A percentile compares a stretch with the other conserved stretches of the same genome.
Evolutionary conservation across 768 basidiomycete genomes (phyloP).

Genomic region (Ephemerocybe angulata): DNA sequence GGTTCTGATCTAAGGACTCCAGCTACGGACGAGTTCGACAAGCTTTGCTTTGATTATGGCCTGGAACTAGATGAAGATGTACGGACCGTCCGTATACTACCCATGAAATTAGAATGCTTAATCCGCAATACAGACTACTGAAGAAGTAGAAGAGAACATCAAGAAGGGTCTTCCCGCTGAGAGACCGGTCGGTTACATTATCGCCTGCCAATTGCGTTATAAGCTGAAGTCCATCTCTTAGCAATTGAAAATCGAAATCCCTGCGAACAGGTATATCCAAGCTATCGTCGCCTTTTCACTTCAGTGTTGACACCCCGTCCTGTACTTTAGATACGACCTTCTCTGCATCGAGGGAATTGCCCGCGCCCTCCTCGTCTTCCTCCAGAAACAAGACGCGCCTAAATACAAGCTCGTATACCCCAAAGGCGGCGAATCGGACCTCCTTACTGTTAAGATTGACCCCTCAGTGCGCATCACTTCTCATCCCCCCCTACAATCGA

Average conservation of each 20-base stretch:
- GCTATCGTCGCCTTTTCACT: neutral
- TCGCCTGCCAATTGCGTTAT: neutral
- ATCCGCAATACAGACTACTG: constrained; percentile 63
- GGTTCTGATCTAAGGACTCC: constrained; percentile 13
- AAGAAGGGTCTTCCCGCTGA: constrained; percentile 84
- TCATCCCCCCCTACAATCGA: neutral
- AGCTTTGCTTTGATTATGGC: constrained; percentile 95
- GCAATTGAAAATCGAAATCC: constrained; percentile 98
- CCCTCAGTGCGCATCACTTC: constrained; percentile 56
- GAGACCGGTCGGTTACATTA: constrained; percentile 57
- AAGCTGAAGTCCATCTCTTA: constrained; percentile 26
- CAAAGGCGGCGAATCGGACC: constrained; percentile 56
- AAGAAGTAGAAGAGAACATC: constrained; percentile 75
- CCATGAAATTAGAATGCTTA: constrained; percentile 1
- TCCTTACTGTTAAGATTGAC: constrained; percentile 65
- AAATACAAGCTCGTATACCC: constrained; percentile 73
- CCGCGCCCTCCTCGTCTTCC: constrained; percentile 78
- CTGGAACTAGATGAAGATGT: constrained; percentile 98
- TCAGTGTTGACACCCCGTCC: constrained; percentile 2
- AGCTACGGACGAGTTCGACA: constrained; percentile 95
- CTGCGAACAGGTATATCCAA: constrained; percentile 90
- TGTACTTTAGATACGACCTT: constrained; percentile 78
- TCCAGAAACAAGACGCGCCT: constrained; percentile 64
- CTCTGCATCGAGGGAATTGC: constrained; percentile 96
- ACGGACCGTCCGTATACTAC: constrained; percentile 25